These are phyloP conservation scores for Rosa lucieae DNA, from an alignment of 306 rosid genomes.

Conservation along the genomic window DNA sequence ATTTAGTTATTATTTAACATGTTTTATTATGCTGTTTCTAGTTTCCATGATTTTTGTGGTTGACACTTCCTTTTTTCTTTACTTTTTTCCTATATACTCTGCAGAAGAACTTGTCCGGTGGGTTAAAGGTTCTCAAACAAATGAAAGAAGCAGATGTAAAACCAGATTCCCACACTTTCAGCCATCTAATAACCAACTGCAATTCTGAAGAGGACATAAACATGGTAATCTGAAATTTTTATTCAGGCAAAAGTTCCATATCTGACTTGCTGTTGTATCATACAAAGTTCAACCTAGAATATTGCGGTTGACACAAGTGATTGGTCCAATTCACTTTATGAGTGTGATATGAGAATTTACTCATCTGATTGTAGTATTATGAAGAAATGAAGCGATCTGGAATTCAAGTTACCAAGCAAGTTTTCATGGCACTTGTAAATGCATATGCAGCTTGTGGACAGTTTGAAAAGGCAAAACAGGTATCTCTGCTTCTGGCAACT, in stretches of 20 bases:
- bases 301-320: background rate
- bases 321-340: conserved; percentile 2
- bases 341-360: conserved; percentile 21
- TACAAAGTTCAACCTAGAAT: background rate
- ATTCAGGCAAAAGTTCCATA: conserved; percentile 20
- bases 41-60: conserved; percentile 1
- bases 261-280: background rate
- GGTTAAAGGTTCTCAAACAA: conserved; percentile 50
- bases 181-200: conserved; percentile 60
- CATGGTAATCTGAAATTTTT: conserved; percentile 46
- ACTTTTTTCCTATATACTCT: conserved; percentile 14
- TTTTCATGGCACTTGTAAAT: conserved; percentile 70
- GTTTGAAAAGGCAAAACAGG: conserved; percentile 88
- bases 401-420: conserved; percentile 40
- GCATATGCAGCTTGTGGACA: conserved; percentile 76
- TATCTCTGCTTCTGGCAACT: conserved; percentile 29
- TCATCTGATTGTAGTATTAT: conserved; percentile 57
- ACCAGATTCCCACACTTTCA: conserved; percentile 74
- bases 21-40: conserved; percentile 16
- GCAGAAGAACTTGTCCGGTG: conserved; percentile 68
- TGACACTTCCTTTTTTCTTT: background rate
- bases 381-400: conserved; percentile 53
- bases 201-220: conserved; percentile 59
- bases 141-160: conserved; percentile 57
- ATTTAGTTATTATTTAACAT: conserved; percentile 1